These are phyloP conservation scores for Stentor roeselii DNA, from an alignment of 73 alveolate species.

Conservation along the genomic window DNA sequence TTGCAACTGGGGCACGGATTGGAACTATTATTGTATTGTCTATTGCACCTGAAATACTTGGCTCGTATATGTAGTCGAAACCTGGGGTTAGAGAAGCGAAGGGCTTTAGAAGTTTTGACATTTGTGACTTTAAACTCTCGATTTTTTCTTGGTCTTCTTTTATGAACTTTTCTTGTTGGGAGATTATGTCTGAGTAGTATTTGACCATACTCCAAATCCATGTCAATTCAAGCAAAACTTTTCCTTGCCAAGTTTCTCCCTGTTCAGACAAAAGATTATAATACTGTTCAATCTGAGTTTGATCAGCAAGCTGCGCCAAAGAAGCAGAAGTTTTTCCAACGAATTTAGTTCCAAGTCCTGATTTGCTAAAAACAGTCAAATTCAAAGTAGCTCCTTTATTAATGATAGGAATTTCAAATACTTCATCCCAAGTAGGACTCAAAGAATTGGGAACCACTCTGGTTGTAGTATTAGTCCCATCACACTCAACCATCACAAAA, in stretches of 20 bases:
- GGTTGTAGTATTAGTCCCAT: constrained; percentile 48
- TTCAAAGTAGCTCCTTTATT: constrained; percentile 43
- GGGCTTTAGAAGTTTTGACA: constrained; percentile 49
- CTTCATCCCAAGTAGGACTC: constrained; percentile 71
- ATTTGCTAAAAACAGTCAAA: constrained; percentile 44
- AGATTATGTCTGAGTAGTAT: constrained; percentile 36
- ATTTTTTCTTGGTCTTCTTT: constrained; percentile 40
- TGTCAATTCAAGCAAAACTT: constrained; percentile 32
- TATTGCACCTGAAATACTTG: neutral
- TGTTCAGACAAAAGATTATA: constrained; percentile 32
- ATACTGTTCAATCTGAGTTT: constrained; percentile 56
- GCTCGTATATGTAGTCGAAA: neutral
- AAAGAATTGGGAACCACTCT: constrained; percentile 33
- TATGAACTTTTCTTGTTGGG: constrained; percentile 44
- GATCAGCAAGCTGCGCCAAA: constrained; percentile 35
- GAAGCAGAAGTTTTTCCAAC: constrained; percentile 49
- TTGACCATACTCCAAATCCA: constrained; percentile 50
- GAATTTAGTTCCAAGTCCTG: constrained; percentile 44
- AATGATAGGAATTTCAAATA: constrained; percentile 46
- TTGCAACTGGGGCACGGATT: neutral
- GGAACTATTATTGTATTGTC: neutral
- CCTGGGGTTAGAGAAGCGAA: constrained; percentile 37
- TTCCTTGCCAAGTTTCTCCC: constrained; percentile 30
- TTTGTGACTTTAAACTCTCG: constrained; percentile 35
- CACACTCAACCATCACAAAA: constrained; percentile 51